These are phyloP conservation scores for Clarireedia hainanense DNA, from an alignment of 2,329 filamentous ascomycete genomes.

Conservation along the genomic window DNA sequence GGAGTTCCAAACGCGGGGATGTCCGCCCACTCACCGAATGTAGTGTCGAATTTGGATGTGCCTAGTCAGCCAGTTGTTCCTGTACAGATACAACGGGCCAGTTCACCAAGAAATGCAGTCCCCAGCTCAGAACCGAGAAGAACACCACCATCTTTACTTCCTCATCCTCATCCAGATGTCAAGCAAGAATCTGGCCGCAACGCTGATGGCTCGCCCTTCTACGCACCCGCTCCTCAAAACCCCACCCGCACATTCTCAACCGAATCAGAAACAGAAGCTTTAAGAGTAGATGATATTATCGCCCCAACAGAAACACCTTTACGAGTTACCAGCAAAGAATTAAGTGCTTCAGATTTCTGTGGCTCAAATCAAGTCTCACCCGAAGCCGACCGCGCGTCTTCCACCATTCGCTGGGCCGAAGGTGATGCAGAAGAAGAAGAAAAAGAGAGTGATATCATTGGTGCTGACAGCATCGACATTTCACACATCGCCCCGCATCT, in stretches of 20 bases:
- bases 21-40: too few species aligned
- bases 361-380: conserved; percentile 16
- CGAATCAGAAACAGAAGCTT: conserved; percentile 12
- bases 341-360: conserved; percentile 27
- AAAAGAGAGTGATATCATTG: background rate
- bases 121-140: background rate
- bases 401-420: conserved; percentile 3
- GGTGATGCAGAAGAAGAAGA: background rate
- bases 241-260: conserved; percentile 26
- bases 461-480: conserved; percentile 43
- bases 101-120: too few species aligned
- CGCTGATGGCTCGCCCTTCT: conserved; percentile 28
- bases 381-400: conserved; percentile 17
- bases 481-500: conserved; percentile 49
- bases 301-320: conserved; percentile 23
- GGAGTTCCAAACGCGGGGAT: background rate
- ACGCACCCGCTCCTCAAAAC: conserved; percentile 28
- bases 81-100: too few species aligned
- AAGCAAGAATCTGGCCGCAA: conserved; percentile 29
- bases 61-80: too few species aligned
- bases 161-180: conserved; percentile 1
- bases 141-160: background rate
- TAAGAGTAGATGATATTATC: conserved; percentile 25
- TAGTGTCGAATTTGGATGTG: too few species aligned
- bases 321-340: conserved; percentile 25